Evolutionary conservation across 306 rosid species (phyloP).

Genomic region (Fragaria vesca): DNA sequence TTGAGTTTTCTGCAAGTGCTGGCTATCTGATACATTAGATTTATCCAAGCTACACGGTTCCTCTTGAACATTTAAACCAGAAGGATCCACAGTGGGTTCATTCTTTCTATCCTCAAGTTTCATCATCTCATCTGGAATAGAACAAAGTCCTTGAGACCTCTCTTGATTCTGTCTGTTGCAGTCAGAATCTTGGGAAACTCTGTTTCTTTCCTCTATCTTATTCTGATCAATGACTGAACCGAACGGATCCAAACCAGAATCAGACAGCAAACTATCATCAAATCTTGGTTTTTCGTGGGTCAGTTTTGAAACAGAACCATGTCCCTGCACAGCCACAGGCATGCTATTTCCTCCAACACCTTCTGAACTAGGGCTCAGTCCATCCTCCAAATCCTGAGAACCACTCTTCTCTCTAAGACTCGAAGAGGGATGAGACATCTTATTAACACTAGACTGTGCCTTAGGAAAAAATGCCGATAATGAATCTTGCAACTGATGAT

Average conservation of each 20-base stretch:
- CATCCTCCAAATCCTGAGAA: slow-evolving; percentile 38
- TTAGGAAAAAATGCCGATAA: slow-evolving; percentile 48
- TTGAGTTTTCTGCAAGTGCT: slow-evolving; percentile 27
- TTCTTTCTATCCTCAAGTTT: slow-evolving; percentile 15
- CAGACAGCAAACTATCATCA: slow-evolving; percentile 22
- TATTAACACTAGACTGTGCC: slow-evolving; percentile 47
- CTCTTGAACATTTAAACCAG: slow-evolving; percentile 36
- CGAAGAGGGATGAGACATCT: slow-evolving; percentile 38
- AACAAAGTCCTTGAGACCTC: slow-evolving; percentile 18
- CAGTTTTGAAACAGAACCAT: slow-evolving; percentile 30
- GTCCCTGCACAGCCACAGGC: slow-evolving; percentile 26
- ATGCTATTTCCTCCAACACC: slow-evolving; percentile 30
- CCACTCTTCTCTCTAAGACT: slow-evolving; percentile 40
- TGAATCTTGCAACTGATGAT: slow-evolving; percentile 48
- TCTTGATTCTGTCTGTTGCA: slow-evolving; percentile 22
- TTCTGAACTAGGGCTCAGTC: slow-evolving; percentile 27
- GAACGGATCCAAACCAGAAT: slow-evolving; percentile 20
- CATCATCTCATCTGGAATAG: slow-evolving; percentile 15
- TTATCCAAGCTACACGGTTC: slow-evolving; percentile 30
- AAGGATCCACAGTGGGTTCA: slow-evolving; percentile 28
- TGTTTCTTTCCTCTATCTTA: slow-evolving; percentile 27
- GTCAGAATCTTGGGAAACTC: slow-evolving; percentile 18
- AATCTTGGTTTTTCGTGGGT: slow-evolving; percentile 14
- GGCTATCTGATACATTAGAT: slow-evolving; percentile 39
- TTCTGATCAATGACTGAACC: slow-evolving; percentile 30